Evolutionary conservation across 805 yeast genomes (phyloP).

Genomic region (Candida jianshihensis): DNA sequence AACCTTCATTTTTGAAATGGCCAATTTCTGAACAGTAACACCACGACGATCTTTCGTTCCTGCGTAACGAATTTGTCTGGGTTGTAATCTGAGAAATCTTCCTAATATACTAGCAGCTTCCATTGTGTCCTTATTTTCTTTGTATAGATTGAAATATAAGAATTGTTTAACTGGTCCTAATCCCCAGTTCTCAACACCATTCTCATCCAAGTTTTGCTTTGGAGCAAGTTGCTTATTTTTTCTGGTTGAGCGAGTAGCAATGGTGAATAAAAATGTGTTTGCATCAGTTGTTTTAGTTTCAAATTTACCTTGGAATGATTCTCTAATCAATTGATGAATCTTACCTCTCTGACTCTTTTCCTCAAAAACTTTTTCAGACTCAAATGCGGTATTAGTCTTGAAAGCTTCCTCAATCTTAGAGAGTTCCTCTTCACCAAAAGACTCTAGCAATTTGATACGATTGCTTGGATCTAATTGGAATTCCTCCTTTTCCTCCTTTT

Average conservation of each 20-base stretch:
- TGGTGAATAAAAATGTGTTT: conserved; percentile 58
- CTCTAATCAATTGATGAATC: conserved; percentile 71
- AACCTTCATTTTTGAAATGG: conserved; percentile 60
- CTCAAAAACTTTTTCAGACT: conserved; percentile 46
- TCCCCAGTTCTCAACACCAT: conserved; percentile 60
- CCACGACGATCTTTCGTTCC: conserved; percentile 98
- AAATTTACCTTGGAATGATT: conserved; percentile 62
- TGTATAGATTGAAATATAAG: conserved; percentile 75
- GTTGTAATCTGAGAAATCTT: conserved; percentile 68
- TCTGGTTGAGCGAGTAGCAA: conserved; percentile 39
- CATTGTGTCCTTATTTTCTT: conserved; percentile 96
- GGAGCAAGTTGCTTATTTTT: conserved; percentile 29
- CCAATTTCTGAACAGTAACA: conserved; percentile 80
- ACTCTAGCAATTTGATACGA: conserved; percentile 38
- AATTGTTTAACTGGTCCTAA: conserved; percentile 65
- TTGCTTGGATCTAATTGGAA: conserved; percentile 42
- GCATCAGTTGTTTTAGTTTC: conserved; percentile 73
- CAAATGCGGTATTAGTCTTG: conserved; percentile 47
- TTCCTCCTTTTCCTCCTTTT: conserved; percentile 16
- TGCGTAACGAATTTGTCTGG: conserved; percentile 67
- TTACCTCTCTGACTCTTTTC: conserved; percentile 72
- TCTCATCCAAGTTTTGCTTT: conserved; percentile 30
- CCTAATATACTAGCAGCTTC: conserved; percentile 77
- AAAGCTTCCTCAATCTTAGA: conserved; percentile 47
- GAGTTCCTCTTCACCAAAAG: conserved; percentile 58